Base-by-base conservation (phyloP, 2,329 filamentous ascomycete species). In the Dactylellina drechsleri region DNA sequence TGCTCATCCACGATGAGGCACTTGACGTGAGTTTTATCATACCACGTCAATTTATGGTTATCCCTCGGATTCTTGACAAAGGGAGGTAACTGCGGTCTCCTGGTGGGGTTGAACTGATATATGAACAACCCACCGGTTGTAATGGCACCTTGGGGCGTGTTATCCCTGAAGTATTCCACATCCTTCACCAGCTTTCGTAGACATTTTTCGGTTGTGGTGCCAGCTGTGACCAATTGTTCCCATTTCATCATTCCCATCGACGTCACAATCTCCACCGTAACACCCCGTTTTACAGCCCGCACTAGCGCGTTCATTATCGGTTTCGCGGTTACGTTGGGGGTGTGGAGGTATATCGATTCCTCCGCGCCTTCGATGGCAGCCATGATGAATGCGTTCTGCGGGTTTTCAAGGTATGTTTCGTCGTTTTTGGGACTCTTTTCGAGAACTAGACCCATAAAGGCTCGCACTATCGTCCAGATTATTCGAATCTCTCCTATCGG, bases 181-280 rank as follows among this genome's bases (percentile, higher is more conserved):
- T 84, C 83, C 52, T 84, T 85, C 1, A 89, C 83, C 7, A 94
- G 83, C 53, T 83, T 85, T 28, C 82, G 84, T 3, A 95, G 79
- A 75, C 89, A 91, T 76, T 87, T 84, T 0, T 87, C 84, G 0
- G 92, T 94, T 0, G 89, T 92, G 0, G 67, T 77, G 0, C 90
- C 90, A 0, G 91, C 89, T 0, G 92, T 95, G 23, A 92, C 83
- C n/a, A 95, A 83, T 80, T 96, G 92, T 82, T 96, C 92, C 31
- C 92, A 82, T 15, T 91, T 80, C 91, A 93, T 93, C 84, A 93
- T 88, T 13, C 84, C 83, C 71, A 85, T 85, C 77, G 88, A 89
- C 0, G 91, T 92, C 5, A 91, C 83, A 50, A 93, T 85, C 6
- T 84, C 84, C 0, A 96, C 87, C 64, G 90, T 82, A 10, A 95